Evolutionary conservation across 768 basidiomycete genomes (phyloP).

Genomic region (Strobilomyces confusus): DNA sequence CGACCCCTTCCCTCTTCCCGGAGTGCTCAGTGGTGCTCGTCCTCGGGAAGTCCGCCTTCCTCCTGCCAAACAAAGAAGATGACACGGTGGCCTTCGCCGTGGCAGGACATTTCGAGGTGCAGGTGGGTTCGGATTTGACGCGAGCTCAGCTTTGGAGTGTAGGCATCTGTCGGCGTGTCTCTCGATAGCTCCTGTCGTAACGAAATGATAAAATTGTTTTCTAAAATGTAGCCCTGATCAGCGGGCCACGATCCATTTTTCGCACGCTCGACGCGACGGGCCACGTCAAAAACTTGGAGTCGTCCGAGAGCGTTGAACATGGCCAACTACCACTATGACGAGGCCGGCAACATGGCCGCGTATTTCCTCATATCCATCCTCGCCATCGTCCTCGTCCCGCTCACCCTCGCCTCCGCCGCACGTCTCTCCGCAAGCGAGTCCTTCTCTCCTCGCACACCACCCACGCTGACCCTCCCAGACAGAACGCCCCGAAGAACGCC

Average conservation of each 20-base stretch:
- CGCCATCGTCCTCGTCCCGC: constrained; percentile 74
- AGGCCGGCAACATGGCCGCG: constrained; percentile 79
- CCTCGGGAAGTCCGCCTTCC: background rate
- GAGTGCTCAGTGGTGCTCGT: background rate
- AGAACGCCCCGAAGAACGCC: constrained; percentile 33
- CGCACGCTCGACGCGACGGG: no score
- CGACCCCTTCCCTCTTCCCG: no score
- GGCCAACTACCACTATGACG: constrained; percentile 22
- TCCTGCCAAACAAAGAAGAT: background rate
- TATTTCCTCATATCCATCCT: constrained; percentile 93
- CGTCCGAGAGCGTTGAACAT: no score
- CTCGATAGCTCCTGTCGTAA: constrained; percentile 1
- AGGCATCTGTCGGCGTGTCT: constrained; percentile 1
- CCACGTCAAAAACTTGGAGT: no score
- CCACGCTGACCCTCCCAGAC: constrained; percentile 10
- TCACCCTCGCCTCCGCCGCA: constrained; percentile 55
- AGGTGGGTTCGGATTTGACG: constrained; percentile 2
- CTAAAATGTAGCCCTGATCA: no score
- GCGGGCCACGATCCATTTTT: no score
- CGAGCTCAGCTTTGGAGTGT: constrained; percentile 9
- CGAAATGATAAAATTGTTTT: no score
- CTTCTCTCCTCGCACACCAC: background rate
- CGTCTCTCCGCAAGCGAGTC: constrained; percentile 41
- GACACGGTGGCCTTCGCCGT: background rate
- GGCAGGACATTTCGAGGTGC: background rate